Evolutionary conservation across 495 filamentous ascomycete species (phyloP), one percentile per base, ranked within the genome.

Genomic region (Xylaria grammica): DNA sequence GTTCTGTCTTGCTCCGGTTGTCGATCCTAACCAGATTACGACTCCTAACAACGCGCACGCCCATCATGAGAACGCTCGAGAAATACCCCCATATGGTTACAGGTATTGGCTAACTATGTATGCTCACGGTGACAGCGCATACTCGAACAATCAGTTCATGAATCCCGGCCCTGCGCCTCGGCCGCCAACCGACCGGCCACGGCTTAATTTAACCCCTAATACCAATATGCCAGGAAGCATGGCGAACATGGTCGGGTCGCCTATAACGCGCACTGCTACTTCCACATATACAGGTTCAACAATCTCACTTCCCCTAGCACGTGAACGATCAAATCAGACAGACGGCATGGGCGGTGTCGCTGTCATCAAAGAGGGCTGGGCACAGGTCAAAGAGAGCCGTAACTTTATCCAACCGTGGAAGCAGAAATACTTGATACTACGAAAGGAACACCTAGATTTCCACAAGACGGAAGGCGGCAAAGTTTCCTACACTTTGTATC

Each of bases 91-190:
- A 38, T 36, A 19, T 30, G 17, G 17, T 64, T 58, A 26, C 34
- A 36, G 59, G 15, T 11, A 45, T 46, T 55, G 24, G 51, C 69
- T 74, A 56, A 74, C 63, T 3, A 58, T 56, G 49, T 11, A 15
- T 42, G 50, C 49, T 40, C 45, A 46, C 60, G 5, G 44, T 42
- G 44, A 26, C 19, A 88, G 85, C 67, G 79, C 87, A 70, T 92
- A 91, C 76, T 79, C 86, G 49, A 80, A 82, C 62, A 85, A 85
- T 71, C 87, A 90, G 75, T 99, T 99, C 79, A 95, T 97, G 90
- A 98, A 97, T 73, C 93, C 95, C 61, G 92, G 95, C 52, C 94
- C 95, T 50, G 94, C 95, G 60, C 95, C 95, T 48, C 88, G 90
- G 65, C 95, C 95, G 50, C 95, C 95, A 15, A 89, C 87, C 42